Conservation (phyloP, 257 asterid species). For the Parsonsia alboflavescens region DNA sequence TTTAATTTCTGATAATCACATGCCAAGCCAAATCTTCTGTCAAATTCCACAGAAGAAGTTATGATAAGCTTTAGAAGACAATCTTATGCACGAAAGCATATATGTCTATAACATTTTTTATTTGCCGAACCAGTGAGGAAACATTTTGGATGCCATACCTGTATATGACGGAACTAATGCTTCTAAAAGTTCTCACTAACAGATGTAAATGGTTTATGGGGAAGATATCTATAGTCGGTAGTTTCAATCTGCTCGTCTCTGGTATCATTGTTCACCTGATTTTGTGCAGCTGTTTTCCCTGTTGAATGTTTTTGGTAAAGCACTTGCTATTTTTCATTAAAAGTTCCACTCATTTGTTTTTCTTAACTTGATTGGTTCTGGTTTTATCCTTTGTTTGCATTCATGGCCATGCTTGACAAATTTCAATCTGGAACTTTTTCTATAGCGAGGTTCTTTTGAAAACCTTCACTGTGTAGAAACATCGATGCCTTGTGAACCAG, state of each 20-base stretch:
- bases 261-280: not conserved
- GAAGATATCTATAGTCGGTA: not conserved
- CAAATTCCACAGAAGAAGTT: not conserved
- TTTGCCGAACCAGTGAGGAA: not conserved
- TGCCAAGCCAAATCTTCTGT: not conserved
- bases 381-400: conserved; percentile 6
- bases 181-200: no score
- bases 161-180: no score
- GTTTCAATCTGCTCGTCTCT: not conserved
- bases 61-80: not conserved
- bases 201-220: not conserved
- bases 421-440: conserved; percentile 25
- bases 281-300: no score
- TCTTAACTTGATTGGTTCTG: not conserved
- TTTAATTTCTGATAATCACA: no score
- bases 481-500: conserved; percentile 70
- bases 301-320: not conserved
- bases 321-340: not conserved
- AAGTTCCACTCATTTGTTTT: not conserved
- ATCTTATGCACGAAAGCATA: not conserved
- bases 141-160: no score
- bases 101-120: not conserved
- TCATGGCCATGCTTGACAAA: conserved; percentile 26
- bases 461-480: conserved; percentile 55
- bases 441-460: conserved; percentile 85